Percentiles rank a stretch among this genome's conserved stretches.
Evolutionary conservation across 805 yeast genomes (phyloP).

Genomic region (Starmerella asiatica): DNA sequence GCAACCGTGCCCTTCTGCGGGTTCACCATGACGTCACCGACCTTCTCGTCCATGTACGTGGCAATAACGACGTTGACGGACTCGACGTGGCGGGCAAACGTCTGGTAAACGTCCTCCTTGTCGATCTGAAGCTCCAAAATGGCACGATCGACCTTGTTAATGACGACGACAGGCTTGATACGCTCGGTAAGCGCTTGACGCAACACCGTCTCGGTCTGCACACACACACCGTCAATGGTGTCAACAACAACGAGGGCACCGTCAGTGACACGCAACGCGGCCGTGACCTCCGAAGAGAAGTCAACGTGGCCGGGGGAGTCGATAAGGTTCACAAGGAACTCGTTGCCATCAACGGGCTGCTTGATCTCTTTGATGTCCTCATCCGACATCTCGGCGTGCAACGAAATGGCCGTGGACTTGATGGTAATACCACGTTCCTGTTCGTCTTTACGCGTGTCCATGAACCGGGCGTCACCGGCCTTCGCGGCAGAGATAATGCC

Average conservation of each 20-base stretch:
- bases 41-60: conserved; percentile 75
- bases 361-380: conserved; percentile 78
- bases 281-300: conserved; percentile 99
- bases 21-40: conserved; percentile 97
- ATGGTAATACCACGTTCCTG: conserved; percentile 99
- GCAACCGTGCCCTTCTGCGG: conserved; percentile 99
- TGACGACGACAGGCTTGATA: conserved; percentile 95
- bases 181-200: conserved; percentile 99
- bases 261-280: conserved; percentile 98
- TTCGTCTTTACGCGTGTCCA: conserved; percentile 99
- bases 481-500: conserved; percentile 99
- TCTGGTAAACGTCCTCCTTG: conserved; percentile 97
- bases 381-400: conserved; percentile 75
- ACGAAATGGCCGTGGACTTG: conserved; percentile 96
- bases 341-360: conserved; percentile 84
- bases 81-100: conserved; percentile 97
- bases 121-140: conserved; percentile 95
- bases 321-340: conserved; percentile 92
- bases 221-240: conserved; percentile 99
- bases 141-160: conserved; percentile 99
- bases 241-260: conserved; percentile 99
- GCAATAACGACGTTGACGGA: conserved; percentile 97
- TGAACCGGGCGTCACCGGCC: conserved; percentile 99
- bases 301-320: conserved; percentile 99
- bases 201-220: conserved; percentile 98